Base-by-base conservation (phyloP, 306 rosid genomes). In the Pueraria montana region DNA sequence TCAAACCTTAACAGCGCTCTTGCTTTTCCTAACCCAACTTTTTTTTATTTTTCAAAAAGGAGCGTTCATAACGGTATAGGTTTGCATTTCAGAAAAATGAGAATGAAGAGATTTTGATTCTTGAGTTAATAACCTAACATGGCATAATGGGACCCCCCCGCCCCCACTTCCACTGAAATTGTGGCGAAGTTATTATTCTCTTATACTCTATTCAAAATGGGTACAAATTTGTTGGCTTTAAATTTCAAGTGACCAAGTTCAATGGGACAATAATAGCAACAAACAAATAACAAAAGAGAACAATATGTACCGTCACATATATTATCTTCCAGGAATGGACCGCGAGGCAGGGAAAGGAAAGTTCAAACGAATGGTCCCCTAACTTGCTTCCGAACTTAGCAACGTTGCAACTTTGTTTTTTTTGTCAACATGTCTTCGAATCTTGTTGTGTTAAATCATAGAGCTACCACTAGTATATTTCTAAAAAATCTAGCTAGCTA, bases 321-420 rank as follows among this genome's bases (percentile, higher is more conserved):
- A 11, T 42, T 10, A 14, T 68, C 59, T 77, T 38, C 46, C 8
- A 16, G 27, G 38, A 77, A 32, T 56, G 67, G 77, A 8, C 50
- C 38, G 52, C 43, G 2, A 30, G 72, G 49, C 72, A 72, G 71
- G 52, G 30, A 36, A 38, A 63, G 67, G 34, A 68, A 59, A 67
- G 11, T 14, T 48, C 27, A 62, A 42, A 64, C 0, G 18, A 40
- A 11, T 74, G 90, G 86, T 81, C 90, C 88, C 90, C 88, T 42
- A 53, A 68, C 52, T 87, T 84, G 72, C 87, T 84, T 84, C 86
- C 79, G 69, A 81, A 64, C 42, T 11, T 73, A 77, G 80, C 82
- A 77, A 79, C 59, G 55, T 46, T 64, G 82, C 86, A 81, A 50
- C 74, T 58, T 56, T 30, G 34, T 40, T 77, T 61, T 9, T 36